Evolutionary conservation across 2,329 filamentous ascomycete species (phyloP).

Genomic region (Nothopassalora personata): DNA sequence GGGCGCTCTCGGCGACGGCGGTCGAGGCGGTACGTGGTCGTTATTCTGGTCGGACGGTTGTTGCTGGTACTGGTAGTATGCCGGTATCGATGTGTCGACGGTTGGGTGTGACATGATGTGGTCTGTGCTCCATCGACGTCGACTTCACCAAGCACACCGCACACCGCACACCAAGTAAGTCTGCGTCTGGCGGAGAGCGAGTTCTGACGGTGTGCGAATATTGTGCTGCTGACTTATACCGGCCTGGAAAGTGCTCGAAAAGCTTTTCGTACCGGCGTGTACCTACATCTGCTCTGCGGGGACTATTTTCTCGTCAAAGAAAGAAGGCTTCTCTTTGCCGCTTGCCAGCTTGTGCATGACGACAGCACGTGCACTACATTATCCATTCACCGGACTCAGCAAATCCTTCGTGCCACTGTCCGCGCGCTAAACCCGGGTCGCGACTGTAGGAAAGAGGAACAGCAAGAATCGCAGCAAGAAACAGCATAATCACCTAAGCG

Average conservation of each 20-base stretch:
- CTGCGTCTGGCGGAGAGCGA: not conserved
- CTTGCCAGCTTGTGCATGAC: not conserved
- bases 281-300: not conserved
- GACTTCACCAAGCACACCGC: not conserved
- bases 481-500: not conserved
- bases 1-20: conserved; percentile 22
- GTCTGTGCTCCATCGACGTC: not conserved
- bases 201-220: not conserved
- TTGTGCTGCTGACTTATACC: not conserved
- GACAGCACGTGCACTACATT: not conserved
- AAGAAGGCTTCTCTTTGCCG: not conserved
- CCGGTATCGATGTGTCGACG: not conserved
- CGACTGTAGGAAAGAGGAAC: too few species aligned
- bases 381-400: not conserved
- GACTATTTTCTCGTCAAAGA: not conserved
- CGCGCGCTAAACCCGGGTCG: too few species aligned
- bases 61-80: not conserved
- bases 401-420: too few species aligned
- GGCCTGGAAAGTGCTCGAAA: not conserved
- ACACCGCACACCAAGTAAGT: too few species aligned
- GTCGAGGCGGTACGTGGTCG: conserved; percentile 4
- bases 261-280: not conserved
- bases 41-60: not conserved
- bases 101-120: not conserved
- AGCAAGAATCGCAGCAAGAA: too few species aligned